Percentiles rank a stretch among this genome's conserved stretches.
These are phyloP conservation scores for Candida ficus DNA, from an alignment of 805 yeast genomes.

Conservation along the genomic window DNA sequence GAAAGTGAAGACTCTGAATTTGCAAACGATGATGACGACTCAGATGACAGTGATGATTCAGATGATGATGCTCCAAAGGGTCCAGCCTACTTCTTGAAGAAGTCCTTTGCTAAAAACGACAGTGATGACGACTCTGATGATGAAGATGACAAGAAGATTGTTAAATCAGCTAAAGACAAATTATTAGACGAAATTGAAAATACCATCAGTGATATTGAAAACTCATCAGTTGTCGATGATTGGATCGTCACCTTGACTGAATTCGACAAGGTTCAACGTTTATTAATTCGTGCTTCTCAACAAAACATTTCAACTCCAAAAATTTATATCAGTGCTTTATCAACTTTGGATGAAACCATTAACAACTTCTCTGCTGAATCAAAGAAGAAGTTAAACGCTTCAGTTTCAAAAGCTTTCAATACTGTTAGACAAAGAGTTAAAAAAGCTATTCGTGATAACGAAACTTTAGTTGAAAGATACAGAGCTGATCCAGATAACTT, in stretches of 20 bases:
- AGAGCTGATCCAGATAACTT: slow-evolving; percentile 71
- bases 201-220: slow-evolving; percentile 61
- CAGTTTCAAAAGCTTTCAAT: slow-evolving; percentile 81
- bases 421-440: slow-evolving; percentile 83
- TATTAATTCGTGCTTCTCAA: slow-evolving; percentile 64
- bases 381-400: slow-evolving; percentile 73
- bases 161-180: slow-evolving; percentile 91
- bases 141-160: slow-evolving; percentile 74
- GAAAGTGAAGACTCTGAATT: slow-evolving; percentile 30
- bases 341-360: slow-evolving; percentile 67
- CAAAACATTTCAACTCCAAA: slow-evolving; percentile 73
- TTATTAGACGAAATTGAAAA: slow-evolving; percentile 79
- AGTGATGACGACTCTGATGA: slow-evolving; percentile 46
- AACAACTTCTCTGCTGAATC: slow-evolving; percentile 42
- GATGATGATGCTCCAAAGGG: slow-evolving; percentile 40
- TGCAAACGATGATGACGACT: slow-evolving; percentile 27
- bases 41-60: slow-evolving; percentile 37
- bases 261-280: slow-evolving; percentile 72
- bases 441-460: slow-evolving; percentile 70
- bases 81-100: slow-evolving; percentile 40
- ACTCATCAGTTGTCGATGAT: slow-evolving; percentile 62
- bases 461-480: slow-evolving; percentile 50
- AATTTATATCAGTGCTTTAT: slow-evolving; percentile 61
- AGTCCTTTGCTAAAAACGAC: slow-evolving; percentile 32
- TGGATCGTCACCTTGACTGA: slow-evolving; percentile 74